phyloP scores from a whole-genome alignment of 371 early-diverging fungal genomes.

The Mucor piriformis region DNA sequence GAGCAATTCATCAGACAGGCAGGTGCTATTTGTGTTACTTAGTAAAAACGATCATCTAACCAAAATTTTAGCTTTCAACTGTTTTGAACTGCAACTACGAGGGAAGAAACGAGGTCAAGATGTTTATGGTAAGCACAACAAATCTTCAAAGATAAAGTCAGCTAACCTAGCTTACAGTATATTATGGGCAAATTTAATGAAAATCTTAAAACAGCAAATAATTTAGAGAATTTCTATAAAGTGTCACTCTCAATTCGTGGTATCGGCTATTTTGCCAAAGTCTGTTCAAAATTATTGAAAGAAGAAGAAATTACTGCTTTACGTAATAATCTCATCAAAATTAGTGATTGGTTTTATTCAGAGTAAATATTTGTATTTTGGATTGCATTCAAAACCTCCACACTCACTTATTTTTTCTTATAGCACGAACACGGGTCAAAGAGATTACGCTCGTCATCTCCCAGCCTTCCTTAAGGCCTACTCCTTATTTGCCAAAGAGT shows the following conservation, averaged over 20 bases:
- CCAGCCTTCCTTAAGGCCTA: constrained; percentile 71
- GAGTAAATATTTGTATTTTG: constrained; percentile 36
- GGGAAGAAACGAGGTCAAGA: constrained; percentile 20
- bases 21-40: too few species aligned
- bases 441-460: constrained; percentile 48
- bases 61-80: constrained; percentile 13
- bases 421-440: constrained; percentile 42
- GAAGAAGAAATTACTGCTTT: constrained; percentile 49
- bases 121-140: constrained; percentile 23
- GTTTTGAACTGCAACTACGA: constrained; percentile 14
- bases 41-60: too few species aligned
- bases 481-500: constrained; percentile 53
- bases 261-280: constrained; percentile 72
- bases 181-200: constrained; percentile 53
- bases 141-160: neutral
- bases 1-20: constrained; percentile 9
- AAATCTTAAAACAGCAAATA: constrained; percentile 37
- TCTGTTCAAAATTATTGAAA: constrained; percentile 51
- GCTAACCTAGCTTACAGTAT: constrained; percentile 37
- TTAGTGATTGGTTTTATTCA: constrained; percentile 60
- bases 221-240: constrained; percentile 47
- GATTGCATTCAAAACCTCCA: neutral
- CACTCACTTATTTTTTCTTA: neutral
- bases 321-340: constrained; percentile 53
- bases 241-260: constrained; percentile 70